A percentile compares a stretch with the other conserved stretches of the same genome.
These are phyloP conservation scores for Salvia rosmarinus DNA, from an alignment of 257 asterid species.

Conservation along the genomic window DNA sequence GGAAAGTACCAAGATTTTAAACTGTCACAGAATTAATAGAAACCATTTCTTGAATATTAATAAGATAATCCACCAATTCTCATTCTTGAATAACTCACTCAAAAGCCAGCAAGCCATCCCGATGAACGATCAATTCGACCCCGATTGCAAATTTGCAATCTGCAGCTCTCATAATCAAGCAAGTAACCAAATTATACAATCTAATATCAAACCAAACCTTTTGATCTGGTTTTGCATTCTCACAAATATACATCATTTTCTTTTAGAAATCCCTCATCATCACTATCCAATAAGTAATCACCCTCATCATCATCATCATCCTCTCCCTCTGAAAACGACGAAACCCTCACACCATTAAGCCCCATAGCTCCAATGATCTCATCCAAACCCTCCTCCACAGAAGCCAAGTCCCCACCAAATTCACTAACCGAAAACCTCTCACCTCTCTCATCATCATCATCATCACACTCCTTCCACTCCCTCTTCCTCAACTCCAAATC, in stretches of 20 bases:
- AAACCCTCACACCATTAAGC: conserved; percentile 46
- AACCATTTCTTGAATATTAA: no score
- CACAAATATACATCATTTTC: conserved; percentile 35
- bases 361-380: conserved; percentile 48
- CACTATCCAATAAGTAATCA: conserved; percentile 55
- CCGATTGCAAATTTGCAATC: background rate
- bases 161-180: conserved; percentile 1
- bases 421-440: conserved; percentile 58
- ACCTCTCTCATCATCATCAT: conserved; percentile 37
- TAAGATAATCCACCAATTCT: background rate
- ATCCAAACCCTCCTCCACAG: conserved; percentile 48
- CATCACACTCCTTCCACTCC: conserved; percentile 45
- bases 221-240: conserved; percentile 1
- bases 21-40: background rate
- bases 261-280: conserved; percentile 48
- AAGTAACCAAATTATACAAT: conserved; percentile 1
- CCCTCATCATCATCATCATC: conserved; percentile 53
- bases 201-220: background rate
- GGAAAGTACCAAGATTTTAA: conserved; percentile 15
- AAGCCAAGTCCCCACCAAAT: conserved; percentile 53
- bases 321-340: conserved; percentile 80
- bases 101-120: conserved; percentile 7
- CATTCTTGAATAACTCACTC: background rate
- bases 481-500: conserved; percentile 59
- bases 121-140: background rate